Evolutionary conservation across 768 basidiomycete genomes (phyloP), one percentile per base, ranked within the genome.

Genomic region (Termitomyces sp.): DNA sequence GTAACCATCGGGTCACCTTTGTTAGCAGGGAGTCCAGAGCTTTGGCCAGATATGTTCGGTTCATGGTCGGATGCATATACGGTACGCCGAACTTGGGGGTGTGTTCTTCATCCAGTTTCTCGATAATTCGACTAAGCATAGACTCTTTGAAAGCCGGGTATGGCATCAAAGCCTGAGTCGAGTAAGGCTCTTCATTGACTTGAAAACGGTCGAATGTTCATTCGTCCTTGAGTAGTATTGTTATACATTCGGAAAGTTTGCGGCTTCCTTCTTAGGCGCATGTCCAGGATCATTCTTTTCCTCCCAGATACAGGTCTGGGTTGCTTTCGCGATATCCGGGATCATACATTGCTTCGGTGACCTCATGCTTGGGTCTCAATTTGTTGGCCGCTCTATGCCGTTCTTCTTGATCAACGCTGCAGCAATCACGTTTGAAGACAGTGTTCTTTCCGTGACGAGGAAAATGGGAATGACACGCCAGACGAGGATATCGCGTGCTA

Each of bases 81-180:
- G 3, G 56, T 57, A 3, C 56, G 56, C 31, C 56, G 51, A 21
- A 46, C 44, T 12, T 57, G 56, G 56, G 38, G 56, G 56, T 57
- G 50, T 15, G 12, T 37, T 26, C 21, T 10, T 38, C 37, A 17
- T 48, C 7, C 12, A 49, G 10, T n/a, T 50, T 50, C 0, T 7
- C 14, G 17, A 28, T 28, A 5, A 23, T 17, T 40, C 12, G 26
- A 37, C 37, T 38, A n/a, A 50, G 2, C 26, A 15, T 28, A 9
- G 17, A n/a, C 12, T 15, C 0, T 28, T 23, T 28, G 8, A 10
- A 43, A 57, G 56, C 11, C 56, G 51, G 31, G 56, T 57, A 8
- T 57, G 56, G 56, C 51, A 57, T 35, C 56, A 57, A 35, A 52
- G n/a, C 30, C 30, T 57, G 15, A 45, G 56, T 41, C 56, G 56